Percentiles rank a stretch among this genome's conserved stretches.
Conservation (phyloP, 257 asterid species). For the Thymus quinquecostatus region DNA sequence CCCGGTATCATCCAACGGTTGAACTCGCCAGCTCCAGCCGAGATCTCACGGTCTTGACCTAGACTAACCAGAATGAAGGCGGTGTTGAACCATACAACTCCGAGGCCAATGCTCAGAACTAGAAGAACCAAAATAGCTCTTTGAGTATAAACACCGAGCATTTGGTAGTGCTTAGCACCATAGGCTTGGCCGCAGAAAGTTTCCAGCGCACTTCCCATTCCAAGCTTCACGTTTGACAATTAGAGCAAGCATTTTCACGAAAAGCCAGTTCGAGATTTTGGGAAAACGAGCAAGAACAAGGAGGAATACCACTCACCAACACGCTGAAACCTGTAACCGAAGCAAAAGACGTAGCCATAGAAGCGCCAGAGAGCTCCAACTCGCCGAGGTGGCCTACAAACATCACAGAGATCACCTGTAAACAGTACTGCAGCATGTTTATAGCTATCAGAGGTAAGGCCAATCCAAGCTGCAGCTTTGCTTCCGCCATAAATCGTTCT, state of each 20-base stretch:
- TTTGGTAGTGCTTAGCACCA: slow-evolving; percentile 63
- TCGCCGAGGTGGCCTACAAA: slow-evolving; percentile 74
- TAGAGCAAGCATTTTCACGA: too few species aligned
- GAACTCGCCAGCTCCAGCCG: slow-evolving; percentile 57
- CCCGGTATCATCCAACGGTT: slow-evolving; percentile 67
- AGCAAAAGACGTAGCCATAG: slow-evolving; percentile 74
- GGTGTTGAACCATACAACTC: slow-evolving; percentile 59
- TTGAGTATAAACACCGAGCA: slow-evolving; percentile 58
- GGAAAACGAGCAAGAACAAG: background rate
- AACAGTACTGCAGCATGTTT: slow-evolving; percentile 53
- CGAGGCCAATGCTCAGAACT: slow-evolving; percentile 45
- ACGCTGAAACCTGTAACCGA: slow-evolving; percentile 69
- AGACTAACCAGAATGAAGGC: slow-evolving; percentile 47
- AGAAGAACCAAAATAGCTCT: slow-evolving; percentile 55
- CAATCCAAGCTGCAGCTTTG: slow-evolving; percentile 49
- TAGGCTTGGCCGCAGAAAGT: slow-evolving; percentile 70
- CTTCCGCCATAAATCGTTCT: slow-evolving; percentile 45
- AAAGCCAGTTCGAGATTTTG: too few species aligned
- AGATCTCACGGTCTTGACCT: slow-evolving; percentile 60
- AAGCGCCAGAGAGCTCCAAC: slow-evolving; percentile 62
- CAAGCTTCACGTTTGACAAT: slow-evolving; percentile 47
- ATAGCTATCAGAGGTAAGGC: slow-evolving; percentile 66
- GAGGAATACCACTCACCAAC: slow-evolving; percentile 41
- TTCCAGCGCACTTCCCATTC: slow-evolving; percentile 77
- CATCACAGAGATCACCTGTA: slow-evolving; percentile 65